phyloP scores from a whole-genome alignment of 78 protist genomes.

The Tieghemostelium lacteum region DNA sequence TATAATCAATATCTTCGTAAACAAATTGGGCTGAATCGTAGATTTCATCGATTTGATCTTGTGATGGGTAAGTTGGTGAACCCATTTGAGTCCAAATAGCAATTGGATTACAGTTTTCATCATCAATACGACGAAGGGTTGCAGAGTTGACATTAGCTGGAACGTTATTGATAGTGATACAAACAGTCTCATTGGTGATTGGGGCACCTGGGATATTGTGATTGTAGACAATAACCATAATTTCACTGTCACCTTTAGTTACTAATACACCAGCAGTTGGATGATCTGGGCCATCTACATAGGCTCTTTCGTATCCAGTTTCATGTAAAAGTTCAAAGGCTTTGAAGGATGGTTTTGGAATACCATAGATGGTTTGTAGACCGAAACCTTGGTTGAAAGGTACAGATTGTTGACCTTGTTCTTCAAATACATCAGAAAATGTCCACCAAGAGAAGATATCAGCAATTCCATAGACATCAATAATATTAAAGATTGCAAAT shows the following conservation, averaged over 20 bases:
- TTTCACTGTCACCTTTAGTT: background rate
- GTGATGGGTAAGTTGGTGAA: slow-evolving; percentile 46
- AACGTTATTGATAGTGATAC: slow-evolving; percentile 21
- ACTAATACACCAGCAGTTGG: slow-evolving; percentile 70
- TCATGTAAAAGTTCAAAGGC: slow-evolving; percentile 73
- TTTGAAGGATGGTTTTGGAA: slow-evolving; percentile 69
- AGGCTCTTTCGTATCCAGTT: slow-evolving; percentile 48
- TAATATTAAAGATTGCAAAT: slow-evolving; percentile 58
- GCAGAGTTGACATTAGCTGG: background rate
- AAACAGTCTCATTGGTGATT: slow-evolving; percentile 23
- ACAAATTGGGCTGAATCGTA: background rate
- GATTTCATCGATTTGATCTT: slow-evolving; percentile 14
- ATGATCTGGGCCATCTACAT: slow-evolving; percentile 26
- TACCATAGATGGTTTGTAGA: slow-evolving; percentile 46
- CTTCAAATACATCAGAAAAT: slow-evolving; percentile 74
- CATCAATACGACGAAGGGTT: slow-evolving; percentile 48
- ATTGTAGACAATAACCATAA: slow-evolving; percentile 36
- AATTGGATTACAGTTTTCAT: slow-evolving; percentile 54
- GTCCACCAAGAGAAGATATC: slow-evolving; percentile 78
- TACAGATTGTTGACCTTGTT: slow-evolving; percentile 66
- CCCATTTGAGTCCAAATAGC: slow-evolving; percentile 50
- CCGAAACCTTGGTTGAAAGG: slow-evolving; percentile 73
- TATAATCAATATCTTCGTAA: background rate
- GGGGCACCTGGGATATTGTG: slow-evolving; percentile 66
- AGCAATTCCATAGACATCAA: slow-evolving; percentile 65